Base-by-base conservation (phyloP, 129 eudicot genomes). In the Flaveria trinervia region DNA sequence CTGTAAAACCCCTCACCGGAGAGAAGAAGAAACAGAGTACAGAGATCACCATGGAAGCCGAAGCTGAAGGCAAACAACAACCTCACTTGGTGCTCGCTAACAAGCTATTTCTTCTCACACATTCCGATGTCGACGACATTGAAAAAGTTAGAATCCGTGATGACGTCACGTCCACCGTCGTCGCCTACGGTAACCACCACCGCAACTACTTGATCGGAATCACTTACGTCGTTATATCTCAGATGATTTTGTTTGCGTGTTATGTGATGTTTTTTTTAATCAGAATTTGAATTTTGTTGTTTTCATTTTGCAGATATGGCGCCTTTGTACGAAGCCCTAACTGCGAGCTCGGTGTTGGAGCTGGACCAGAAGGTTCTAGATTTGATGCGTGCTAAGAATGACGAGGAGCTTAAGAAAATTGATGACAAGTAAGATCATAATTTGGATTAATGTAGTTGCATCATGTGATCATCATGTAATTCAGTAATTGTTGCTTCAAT, bases 101-200 rank as follows among this genome's bases (percentile, higher is more conserved):
- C 92, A 91, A 93, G 73, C 83, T 93, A 36, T 90, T 88, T 69
- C 93, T 93, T 17, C 90, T 93, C 62, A 82, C 89, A 2, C 97
- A 87, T 13, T 76, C 90, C 30, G 97, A 91, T 46, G 90, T 90
- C 2, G 91, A 87, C 12, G 97, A 89, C 80, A 89, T 89, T 73
- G 97, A 89, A 20, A 91, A 91, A 75, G 97, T 91, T 26, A 88
- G 88, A 52, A 96, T 89, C 83, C 91, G 92, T 2, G 92, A 94
- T 2, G 97, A 94, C 64, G 98, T 91, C 60, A 66, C 76, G 28
- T 28, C 82, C 72, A 61, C 86, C 77, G 85, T 91, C 50, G 26
- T 80, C 20, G 82, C 88, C 70, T 85, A 91, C 79, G 89, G 97
- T 93, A 86, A 72, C 57, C 28, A 23, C 25, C 15, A 49, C 50